Conservation (phyloP, 306 rosid species). For the Sphenostylis stenocarpa region DNA sequence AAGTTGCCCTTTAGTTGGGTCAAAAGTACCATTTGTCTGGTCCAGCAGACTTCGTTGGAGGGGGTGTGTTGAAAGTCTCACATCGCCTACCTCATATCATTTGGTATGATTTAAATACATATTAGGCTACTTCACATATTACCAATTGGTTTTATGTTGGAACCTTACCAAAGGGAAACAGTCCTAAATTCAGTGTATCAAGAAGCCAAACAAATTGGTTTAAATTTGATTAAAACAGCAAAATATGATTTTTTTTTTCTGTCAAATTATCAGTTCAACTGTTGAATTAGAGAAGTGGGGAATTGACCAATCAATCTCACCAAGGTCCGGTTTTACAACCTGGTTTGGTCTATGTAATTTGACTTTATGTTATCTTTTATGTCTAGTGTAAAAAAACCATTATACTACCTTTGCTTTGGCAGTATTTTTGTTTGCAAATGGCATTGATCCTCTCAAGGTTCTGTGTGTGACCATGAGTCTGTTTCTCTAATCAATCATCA, state of each 20-base stretch:
- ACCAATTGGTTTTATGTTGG: no score
- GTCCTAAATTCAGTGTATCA: neutral
- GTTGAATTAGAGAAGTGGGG: neutral
- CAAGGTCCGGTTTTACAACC: neutral
- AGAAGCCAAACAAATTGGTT: neutral
- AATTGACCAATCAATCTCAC: neutral
- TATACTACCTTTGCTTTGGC: neutral
- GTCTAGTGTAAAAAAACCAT: neutral
- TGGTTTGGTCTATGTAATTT: neutral
- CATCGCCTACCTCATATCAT: no score
- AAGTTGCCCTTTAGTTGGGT: no score
- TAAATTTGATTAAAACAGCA: neutral
- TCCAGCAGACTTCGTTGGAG: no score
- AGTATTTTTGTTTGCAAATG: neutral
- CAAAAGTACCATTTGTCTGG: no score
- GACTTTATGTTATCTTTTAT: no score
- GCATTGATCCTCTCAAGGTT: neutral
- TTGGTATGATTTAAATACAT: no score
- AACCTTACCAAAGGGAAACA: no score
- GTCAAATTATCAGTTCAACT: neutral
- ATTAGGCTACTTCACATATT: no score
- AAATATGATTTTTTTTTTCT: neutral
- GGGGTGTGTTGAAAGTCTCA: no score
- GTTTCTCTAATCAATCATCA: slow-evolving; percentile 1
- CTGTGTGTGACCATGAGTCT: neutral